phyloP scores from a whole-genome alignment of 148 eudicot species.

The Chenopodium quinoa region DNA sequence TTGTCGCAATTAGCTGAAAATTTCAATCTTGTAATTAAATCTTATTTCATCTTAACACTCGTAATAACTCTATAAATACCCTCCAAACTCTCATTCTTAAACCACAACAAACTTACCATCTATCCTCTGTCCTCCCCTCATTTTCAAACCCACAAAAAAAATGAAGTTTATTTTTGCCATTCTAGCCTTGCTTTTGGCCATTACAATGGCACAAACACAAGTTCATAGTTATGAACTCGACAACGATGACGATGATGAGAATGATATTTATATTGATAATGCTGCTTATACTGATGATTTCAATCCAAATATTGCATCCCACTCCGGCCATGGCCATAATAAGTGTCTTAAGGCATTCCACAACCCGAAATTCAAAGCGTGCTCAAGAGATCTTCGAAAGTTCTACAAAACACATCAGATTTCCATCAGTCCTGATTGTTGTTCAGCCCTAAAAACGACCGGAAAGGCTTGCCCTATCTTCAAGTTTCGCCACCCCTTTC shows the following conservation, averaged over 20 bases:
- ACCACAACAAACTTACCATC: neutral
- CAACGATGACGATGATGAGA: neutral
- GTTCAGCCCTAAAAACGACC: neutral
- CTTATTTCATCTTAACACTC: neutral
- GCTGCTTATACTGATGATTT: neutral
- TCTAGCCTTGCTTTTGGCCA: neutral
- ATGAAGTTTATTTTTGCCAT: neutral
- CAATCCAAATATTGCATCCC: neutral
- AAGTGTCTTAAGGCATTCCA: conserved; percentile 8
- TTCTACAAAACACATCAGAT: neutral
- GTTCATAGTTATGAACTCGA: no score
- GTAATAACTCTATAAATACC: neutral
- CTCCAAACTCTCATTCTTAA: neutral
- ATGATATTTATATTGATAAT: neutral
- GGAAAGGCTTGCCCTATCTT: neutral
- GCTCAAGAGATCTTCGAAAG: neutral
- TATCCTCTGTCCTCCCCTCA: neutral
- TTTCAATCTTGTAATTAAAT: neutral
- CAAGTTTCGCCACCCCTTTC: neutral
- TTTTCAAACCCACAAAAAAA: neutral
- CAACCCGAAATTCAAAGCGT: neutral
- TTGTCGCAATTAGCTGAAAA: no score
- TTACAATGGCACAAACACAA: neutral
- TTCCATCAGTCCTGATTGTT: neutral
- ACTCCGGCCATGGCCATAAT: neutral